phyloP scores from a whole-genome alignment of 192 early-diverging fungal genomes.

The Entomortierella lignicola region DNA sequence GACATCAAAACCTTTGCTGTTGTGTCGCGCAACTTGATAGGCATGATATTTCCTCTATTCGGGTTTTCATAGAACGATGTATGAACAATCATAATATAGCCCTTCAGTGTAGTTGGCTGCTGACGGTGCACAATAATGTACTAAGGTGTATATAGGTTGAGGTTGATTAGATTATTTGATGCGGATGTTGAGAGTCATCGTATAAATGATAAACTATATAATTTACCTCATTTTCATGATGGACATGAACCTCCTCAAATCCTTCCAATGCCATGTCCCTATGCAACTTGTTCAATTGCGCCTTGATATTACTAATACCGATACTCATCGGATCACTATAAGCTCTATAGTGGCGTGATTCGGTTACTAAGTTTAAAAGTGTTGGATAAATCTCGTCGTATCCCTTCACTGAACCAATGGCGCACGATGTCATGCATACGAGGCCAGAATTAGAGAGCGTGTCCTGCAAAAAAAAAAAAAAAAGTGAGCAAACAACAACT shows the following conservation, averaged over 20 bases:
- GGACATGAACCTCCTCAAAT: conserved; percentile 93
- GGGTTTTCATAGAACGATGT: conserved; percentile 77
- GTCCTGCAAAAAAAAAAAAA: conserved; percentile 62
- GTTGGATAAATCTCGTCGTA: conserved; percentile 96
- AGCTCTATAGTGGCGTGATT: conserved; percentile 80
- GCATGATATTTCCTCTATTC: conserved; percentile 58
- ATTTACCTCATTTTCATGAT: conserved; percentile 88
- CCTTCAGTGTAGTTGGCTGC: conserved; percentile 90
- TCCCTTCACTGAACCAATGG: conserved; percentile 96
- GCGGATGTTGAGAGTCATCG: no score
- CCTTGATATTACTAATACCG: conserved; percentile 71
- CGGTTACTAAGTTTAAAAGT: conserved; percentile 89
- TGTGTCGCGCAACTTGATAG: conserved; percentile 72
- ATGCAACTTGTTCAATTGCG: conserved; percentile 78
- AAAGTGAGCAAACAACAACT: not conserved
- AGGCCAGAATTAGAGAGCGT: conserved; percentile 92
- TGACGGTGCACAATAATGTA: conserved; percentile 94
- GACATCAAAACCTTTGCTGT: conserved; percentile 66
- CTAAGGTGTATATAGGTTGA: conserved; percentile 51
- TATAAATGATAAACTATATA: no score
- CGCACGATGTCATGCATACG: conserved; percentile 90
- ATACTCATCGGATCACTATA: conserved; percentile 65
- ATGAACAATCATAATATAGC: conserved; percentile 91
- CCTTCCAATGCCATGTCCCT: conserved; percentile 84
- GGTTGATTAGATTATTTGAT: not conserved